Evolutionary conservation across 1,284 basidiomycete species (phyloP), one percentile per base, ranked within the genome.

Genomic region (Apiotrichum porosum): DNA sequence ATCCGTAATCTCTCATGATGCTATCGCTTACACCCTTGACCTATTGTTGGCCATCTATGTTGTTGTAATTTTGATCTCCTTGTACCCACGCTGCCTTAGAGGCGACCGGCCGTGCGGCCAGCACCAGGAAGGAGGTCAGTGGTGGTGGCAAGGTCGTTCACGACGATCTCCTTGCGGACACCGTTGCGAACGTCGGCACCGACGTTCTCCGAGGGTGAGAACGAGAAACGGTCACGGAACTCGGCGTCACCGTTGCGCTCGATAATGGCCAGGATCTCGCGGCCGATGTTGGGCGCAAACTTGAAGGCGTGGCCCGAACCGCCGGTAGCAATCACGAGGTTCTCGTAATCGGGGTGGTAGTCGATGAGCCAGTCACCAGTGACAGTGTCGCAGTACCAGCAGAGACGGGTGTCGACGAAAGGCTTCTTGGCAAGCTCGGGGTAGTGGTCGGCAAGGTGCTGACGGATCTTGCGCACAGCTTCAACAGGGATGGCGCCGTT

Each of bases 271-370:
- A 78, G 82, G 14, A 92, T 82, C 22, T 92, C 75, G 9, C 79
- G 72, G 12, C 91, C 91, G 46, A 95, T 79, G 31, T 82, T 81
- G 12, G 90, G 89, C 9, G 92, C 77, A 75, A 93, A 93, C 84
- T 76, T 76, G 74, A 75, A 77, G 4, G 66, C 77, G 54, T 77
- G 76, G 6, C 76, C 71, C 22, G 66, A 71, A 36, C 74, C 76
- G n/a, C 76, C 77, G 6, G 70, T 69, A 0, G 73, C 74, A 12
- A 77, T 54, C 44, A 78, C 58, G 4, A 78, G 61, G 37, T 69
- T 71, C 3, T 68, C 49, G 42, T 65, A 71, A 40, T 68, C 62
- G 0, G 73, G 71, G 42, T 73, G 71, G 52, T 70, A 68, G 53
- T 78, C 76, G 56, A 78, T 71, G 38, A 78, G 58, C 73, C 75